phyloP scores from a whole-genome alignment of 805 yeast species.

The Saturnispora bothae region DNA sequence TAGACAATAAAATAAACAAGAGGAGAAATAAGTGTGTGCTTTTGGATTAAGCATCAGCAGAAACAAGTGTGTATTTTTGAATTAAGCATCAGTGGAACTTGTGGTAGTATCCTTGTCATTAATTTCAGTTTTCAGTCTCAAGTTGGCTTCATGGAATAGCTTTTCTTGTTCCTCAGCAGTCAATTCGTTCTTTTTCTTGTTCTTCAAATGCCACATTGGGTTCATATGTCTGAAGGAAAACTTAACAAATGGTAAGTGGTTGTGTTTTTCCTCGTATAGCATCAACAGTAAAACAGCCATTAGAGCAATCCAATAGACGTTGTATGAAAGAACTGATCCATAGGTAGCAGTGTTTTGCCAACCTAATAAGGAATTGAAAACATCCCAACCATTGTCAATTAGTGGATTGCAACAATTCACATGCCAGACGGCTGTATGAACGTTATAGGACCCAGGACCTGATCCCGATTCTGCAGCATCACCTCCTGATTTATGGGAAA shows the following conservation, averaged over 20 bases:
- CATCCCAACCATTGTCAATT: constrained; percentile 90
- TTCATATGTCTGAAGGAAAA: constrained; percentile 42
- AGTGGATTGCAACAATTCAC: constrained; percentile 96
- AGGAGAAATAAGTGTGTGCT: too few relatives aligned
- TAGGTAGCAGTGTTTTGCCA: constrained; percentile 97
- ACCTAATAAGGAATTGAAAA: constrained; percentile 86
- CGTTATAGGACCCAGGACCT: constrained; percentile 93
- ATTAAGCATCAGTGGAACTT: too few relatives aligned
- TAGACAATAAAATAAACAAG: too few relatives aligned
- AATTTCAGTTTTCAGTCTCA: not conserved
- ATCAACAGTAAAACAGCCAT: constrained; percentile 46
- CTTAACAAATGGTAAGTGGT: constrained; percentile 62
- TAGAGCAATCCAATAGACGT: constrained; percentile 73
- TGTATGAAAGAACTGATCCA: constrained; percentile 85
- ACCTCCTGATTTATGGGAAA: constrained; percentile 69
- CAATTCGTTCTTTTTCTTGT: constrained; percentile 52
- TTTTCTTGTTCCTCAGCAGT: constrained; percentile 40
- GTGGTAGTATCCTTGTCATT: too few relatives aligned
- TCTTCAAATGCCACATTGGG: constrained; percentile 66
- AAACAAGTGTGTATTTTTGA: too few relatives aligned
- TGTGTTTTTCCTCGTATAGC: constrained; percentile 75
- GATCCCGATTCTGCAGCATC: constrained; percentile 89
- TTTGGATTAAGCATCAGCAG: too few relatives aligned
- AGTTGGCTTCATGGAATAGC: constrained; percentile 37
- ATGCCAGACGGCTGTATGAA: constrained; percentile 78